phyloP scores from a whole-genome alignment of 495 filamentous ascomycete species.

The Talaromyces liani region DNA sequence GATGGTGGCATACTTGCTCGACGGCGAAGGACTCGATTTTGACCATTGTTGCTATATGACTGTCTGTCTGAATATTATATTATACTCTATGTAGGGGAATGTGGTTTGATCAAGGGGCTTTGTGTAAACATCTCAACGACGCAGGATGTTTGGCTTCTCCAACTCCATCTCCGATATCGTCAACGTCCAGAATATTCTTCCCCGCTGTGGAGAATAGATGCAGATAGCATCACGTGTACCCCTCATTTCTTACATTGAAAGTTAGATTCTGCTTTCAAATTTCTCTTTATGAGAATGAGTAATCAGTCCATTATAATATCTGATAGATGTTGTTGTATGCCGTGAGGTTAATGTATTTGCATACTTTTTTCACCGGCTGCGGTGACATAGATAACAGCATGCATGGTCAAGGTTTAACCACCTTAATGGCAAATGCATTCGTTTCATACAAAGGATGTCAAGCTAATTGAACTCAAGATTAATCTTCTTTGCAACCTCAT shows the following conservation, averaged over 20 bases:
- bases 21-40: constrained; percentile 66
- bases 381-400: background rate
- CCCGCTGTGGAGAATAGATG: background rate
- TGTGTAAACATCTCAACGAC: too few relatives aligned
- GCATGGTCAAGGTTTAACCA: background rate
- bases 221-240: background rate
- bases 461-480: background rate
- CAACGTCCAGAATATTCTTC: background rate
- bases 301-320: too few relatives aligned
- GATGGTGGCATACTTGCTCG: constrained; percentile 52
- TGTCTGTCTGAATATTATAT: background rate
- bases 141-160: background rate
- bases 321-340: background rate
- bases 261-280: background rate
- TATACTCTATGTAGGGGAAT: background rate
- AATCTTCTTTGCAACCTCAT: background rate
- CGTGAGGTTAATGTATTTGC: background rate
- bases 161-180: background rate
- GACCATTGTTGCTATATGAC: constrained; percentile 47
- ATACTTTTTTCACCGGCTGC: background rate
- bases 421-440: background rate
- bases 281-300: too few relatives aligned
- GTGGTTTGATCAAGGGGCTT: background rate
- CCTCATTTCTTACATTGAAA: background rate
- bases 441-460: background rate